Conservation (phyloP, 1,139 yeast genomes). For the Taphrina sp. region DNA sequence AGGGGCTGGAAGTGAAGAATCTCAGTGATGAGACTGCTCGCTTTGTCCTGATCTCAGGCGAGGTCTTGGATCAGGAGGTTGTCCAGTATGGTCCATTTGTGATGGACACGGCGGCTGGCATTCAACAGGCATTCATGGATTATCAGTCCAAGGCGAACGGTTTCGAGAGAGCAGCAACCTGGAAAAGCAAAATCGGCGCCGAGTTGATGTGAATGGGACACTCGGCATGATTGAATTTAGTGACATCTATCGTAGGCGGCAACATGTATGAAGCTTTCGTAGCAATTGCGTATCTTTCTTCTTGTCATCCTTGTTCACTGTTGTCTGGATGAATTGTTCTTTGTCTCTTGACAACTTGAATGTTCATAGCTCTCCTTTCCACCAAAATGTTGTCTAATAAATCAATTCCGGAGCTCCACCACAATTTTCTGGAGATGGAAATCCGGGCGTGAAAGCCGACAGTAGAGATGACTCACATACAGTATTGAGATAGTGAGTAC, state of each 20-base stretch:
- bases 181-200: conserved; percentile 64
- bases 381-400: no score
- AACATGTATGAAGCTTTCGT: no score
- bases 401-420: neutral
- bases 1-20: conserved; percentile 43
- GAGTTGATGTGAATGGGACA: conserved; percentile 18
- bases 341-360: no score
- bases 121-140: conserved; percentile 66
- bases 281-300: no score
- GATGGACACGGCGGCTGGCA: conserved; percentile 61
- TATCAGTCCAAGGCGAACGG: conserved; percentile 70
- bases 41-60: conserved; percentile 74
- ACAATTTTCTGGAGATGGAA: neutral
- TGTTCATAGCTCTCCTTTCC: no score
- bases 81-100: conserved; percentile 92
- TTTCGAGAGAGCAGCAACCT: conserved; percentile 65
- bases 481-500: no score
- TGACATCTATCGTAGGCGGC: no score
- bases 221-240: no score
- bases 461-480: neutral
- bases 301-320: no score
- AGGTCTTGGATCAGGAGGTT: conserved; percentile 69
- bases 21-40: conserved; percentile 47
- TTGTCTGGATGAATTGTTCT: no score
- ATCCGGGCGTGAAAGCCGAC: neutral